A percentile compares a stretch with the other conserved stretches of the same genome.
phyloP scores from a whole-genome alignment of 352 stramenopile species.

The Blastocystis hominis region DNA sequence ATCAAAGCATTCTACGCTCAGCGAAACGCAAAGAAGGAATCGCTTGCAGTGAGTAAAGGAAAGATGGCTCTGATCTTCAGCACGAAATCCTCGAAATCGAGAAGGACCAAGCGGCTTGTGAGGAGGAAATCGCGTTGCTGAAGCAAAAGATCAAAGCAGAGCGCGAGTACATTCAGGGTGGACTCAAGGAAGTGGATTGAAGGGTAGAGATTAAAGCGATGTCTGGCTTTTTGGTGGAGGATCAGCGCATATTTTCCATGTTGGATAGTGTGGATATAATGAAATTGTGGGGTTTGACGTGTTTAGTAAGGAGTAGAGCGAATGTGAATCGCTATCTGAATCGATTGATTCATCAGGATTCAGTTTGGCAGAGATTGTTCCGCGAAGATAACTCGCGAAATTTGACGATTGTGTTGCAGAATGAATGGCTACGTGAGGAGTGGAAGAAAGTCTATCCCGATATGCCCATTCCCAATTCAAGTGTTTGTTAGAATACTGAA shows the following conservation, averaged over 20 bases:
- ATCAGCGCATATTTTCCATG: conserved; percentile 16
- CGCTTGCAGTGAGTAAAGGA: neutral
- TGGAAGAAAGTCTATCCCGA: neutral
- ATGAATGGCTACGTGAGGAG: conserved; percentile 10
- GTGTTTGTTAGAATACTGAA: neutral
- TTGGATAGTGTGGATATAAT: neutral
- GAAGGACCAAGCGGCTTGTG: neutral
- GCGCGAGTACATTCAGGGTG: neutral
- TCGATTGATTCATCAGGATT: neutral
- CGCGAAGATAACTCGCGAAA: neutral
- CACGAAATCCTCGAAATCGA: neutral
- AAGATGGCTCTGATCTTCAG: neutral
- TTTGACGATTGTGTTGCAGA: neutral
- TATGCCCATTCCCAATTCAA: neutral
- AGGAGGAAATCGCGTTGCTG: neutral
- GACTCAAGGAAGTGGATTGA: neutral
- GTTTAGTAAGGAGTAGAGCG: neutral
- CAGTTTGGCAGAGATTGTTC: neutral
- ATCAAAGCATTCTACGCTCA: neutral
- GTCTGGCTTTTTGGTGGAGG: neutral
- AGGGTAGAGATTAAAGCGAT: neutral
- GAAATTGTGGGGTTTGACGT: neutral
- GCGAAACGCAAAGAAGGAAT: neutral
- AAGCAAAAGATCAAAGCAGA: neutral
- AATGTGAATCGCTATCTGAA: neutral